Conservation (phyloP, 768 basidiomycete genomes). For the Amanita subjunquillea region DNA sequence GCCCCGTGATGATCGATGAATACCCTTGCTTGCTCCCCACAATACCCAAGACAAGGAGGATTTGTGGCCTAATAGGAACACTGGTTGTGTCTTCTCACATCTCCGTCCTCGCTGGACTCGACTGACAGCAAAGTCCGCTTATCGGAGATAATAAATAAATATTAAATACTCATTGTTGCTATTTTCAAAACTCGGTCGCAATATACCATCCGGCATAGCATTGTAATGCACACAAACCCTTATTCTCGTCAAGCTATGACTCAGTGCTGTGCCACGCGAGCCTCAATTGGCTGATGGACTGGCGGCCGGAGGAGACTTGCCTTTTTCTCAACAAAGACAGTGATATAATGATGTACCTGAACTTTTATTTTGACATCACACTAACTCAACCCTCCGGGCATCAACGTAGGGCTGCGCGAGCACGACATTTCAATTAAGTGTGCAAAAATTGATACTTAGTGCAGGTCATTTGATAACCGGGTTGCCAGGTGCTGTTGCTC, state of each 20-base stretch:
- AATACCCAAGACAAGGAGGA: background rate
- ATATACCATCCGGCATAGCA: too few relatives aligned
- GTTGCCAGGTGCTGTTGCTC: background rate
- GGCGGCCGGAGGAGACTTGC: background rate
- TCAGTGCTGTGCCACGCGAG: background rate
- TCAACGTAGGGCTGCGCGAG: background rate
- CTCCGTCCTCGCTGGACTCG: background rate
- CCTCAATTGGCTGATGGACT: background rate
- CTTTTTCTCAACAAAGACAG: slow-evolving; percentile 2
- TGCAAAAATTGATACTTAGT: background rate
- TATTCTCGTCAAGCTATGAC: too few relatives aligned
- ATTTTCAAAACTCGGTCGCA: background rate
- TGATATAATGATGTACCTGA: background rate
- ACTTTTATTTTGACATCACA: background rate
- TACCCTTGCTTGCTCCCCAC: too few relatives aligned
- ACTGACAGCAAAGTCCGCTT: background rate
- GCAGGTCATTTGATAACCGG: background rate
- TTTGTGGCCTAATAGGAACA: background rate
- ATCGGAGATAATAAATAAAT: background rate
- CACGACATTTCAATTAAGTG: background rate
- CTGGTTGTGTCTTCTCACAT: background rate
- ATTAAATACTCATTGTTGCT: too few relatives aligned
- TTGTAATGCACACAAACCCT: too few relatives aligned
- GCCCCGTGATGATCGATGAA: too few relatives aligned
- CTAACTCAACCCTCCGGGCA: background rate